Evolutionary conservation across 164 flowering plant genomes (phyloP), one percentile per base, ranked within the genome.

Genomic region (Stephania japonica): DNA sequence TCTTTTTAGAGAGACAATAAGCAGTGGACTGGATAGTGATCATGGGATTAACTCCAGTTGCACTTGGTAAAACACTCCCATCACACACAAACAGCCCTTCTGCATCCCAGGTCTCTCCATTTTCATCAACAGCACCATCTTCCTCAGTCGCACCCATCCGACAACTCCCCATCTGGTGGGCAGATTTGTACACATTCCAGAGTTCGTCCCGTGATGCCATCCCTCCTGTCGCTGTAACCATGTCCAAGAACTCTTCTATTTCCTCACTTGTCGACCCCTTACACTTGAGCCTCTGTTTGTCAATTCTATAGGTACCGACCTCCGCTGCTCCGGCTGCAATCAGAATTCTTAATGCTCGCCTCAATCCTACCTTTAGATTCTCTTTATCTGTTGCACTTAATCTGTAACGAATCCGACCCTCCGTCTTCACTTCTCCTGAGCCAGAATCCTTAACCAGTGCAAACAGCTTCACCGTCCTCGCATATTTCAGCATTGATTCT

Each of bases 61-160:
- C 85, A 78, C 53, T 80, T 0, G 87, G 87, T 63, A 85, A 62
- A 67, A 85, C 75, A 72, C 87, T 83, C 18, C 72, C 84, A 78
- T 85, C 87, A 32, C 85, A 83, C 7, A 85, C 82, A 74, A 65
- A 85, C 44, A 85, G 63, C 26, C 78, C 78, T 65, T 83, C 82
- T 50, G 83, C 85, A 61, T 85, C 87, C 87, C 87, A 85, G 72
- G 83, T 85, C 79, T 85, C 82, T n/a, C 85, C 87, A 42, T 80
- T 80, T 69, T 71, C 84, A 78, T 85, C 85, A 71, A 85, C 83
- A 21, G 74, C 85, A 3, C 85, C 84, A 16, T 77, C 80, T 26
- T 73, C 68, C 69, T 81, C 81, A 1, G 16, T 75, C 42, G 70
- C 78, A 42, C 84, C 84, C 84, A 85, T 85, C 26, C 83, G 79